Conservation (phyloP, 2,329 filamentous ascomycete genomes). For the Botrytis squamosa region DNA sequence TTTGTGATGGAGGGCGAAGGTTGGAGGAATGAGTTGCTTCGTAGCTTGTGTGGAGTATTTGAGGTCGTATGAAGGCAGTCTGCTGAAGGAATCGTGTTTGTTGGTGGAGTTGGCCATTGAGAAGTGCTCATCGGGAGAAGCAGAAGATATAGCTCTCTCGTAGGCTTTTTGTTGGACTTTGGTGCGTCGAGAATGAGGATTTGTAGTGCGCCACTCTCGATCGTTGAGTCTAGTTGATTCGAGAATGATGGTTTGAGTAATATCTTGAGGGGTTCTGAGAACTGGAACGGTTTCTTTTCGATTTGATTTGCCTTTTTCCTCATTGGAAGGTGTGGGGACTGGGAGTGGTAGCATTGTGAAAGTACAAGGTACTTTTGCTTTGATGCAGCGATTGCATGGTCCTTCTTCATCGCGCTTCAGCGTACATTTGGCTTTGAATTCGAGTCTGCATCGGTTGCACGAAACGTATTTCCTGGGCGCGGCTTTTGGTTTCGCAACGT, state of each 20-base stretch:
- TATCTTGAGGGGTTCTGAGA: neutral
- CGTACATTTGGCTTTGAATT: constrained; percentile 22
- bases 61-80: neutral
- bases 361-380: constrained; percentile 24
- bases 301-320: neutral
- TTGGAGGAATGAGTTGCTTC: neutral
- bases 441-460: constrained; percentile 29
- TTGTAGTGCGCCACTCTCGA: constrained; percentile 4
- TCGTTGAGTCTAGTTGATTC: constrained; percentile 11
- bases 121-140: neutral
- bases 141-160: neutral
- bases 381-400: constrained; percentile 29
- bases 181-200: neutral
- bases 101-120: no score
- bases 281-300: neutral
- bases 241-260: constrained; percentile 15
- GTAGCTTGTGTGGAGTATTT: neutral
- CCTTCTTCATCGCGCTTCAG: constrained; percentile 26
- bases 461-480: constrained; percentile 22
- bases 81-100: neutral
- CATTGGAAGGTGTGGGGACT: neutral
- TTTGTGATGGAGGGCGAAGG: neutral
- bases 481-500: neutral
- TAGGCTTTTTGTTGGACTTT: constrained; percentile 8
- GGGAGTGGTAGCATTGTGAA: constrained; percentile 21